These are phyloP conservation scores for Pestalotiopsis sp. DNA, from an alignment of 2,329 filamentous ascomycete genomes.

Conservation along the genomic window DNA sequence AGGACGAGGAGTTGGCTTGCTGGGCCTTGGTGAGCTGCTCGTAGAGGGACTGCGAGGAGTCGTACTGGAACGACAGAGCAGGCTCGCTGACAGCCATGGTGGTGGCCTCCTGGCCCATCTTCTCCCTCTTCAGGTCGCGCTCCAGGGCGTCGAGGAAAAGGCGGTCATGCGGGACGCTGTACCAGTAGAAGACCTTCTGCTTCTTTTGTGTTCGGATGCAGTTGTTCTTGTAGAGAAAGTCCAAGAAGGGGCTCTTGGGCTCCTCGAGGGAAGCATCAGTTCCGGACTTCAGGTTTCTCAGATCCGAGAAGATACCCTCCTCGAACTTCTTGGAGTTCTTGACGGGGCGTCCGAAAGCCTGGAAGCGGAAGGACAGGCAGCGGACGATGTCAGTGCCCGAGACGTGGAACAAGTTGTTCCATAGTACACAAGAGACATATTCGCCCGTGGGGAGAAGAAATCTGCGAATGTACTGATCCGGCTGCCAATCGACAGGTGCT, in stretches of 20 bases:
- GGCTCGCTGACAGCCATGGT: constrained; percentile 97
- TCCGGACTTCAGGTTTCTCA: constrained; percentile 96
- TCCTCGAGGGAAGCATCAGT: constrained; percentile 98
- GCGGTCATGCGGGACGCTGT: constrained; percentile 96
- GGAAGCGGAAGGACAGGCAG: constrained; percentile 97
- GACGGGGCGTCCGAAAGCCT: constrained; percentile 95
- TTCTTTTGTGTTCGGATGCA: constrained; percentile 99
- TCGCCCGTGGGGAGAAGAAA: constrained; percentile 96
- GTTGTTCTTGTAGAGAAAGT: constrained; percentile 99
- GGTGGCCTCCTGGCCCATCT: constrained; percentile 97
- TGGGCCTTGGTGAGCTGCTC: constrained; percentile 99
- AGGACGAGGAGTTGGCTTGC: constrained; percentile 97
- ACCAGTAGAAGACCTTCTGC: constrained; percentile 99
- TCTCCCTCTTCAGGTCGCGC: constrained; percentile 96
- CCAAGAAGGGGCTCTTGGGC: constrained; percentile 96
- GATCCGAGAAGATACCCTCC: constrained; percentile 97
- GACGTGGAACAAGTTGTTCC: constrained; percentile 99
- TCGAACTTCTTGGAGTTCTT: constrained; percentile 99
- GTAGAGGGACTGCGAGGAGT: constrained; percentile 97
- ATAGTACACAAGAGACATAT: constrained; percentile 97
- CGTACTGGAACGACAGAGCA: constrained; percentile 96
- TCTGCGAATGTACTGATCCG: constrained; percentile 93
- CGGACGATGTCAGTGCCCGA: constrained; percentile 98
- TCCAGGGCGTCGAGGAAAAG: constrained; percentile 97
- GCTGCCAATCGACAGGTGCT: constrained; percentile 95